Evolutionary conservation across 1,139 yeast species (phyloP), one percentile per base, ranked within the genome.

Genomic region (Hyphopichia burtonii): DNA sequence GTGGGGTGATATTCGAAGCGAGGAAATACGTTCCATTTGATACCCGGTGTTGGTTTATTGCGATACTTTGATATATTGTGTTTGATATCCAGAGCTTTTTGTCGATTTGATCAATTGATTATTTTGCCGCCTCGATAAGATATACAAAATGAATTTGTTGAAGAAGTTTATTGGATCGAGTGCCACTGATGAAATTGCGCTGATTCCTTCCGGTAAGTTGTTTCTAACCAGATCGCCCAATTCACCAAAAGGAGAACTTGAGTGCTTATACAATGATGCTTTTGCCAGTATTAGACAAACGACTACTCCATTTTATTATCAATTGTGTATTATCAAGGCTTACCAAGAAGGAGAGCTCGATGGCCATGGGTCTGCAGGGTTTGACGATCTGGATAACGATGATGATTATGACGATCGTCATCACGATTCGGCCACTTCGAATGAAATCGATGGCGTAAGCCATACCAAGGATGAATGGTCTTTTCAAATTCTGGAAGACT

Each of bases 231-330:
- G 98, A 39, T 74, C 86, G 4, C 87, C 88, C 8, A 75, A 74
- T 14, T 86, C 96, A 7, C 96, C 96, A 12, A 88, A 88, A 59
- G 93, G 96, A 3, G 90, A 83, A 23, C 71, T 83, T 35, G 97
- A 93, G 61, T 90, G 96, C 59, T 73, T 93, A 34, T 84, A 79
- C 40, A 85, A 81, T 48, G 96, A 89, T 53, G 93, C 96, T 1
- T 81, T 80, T 41, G 82, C 91, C 15, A 69, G 82, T 2, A 81
- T 93, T 40, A 74, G 90, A 37, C 79, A 78, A 46, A 85, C 94
- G 1, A 73, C 86, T 2, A 74, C 81, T 4, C 82, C 83, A 10
- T 85, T 66, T 56, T 76, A 78, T 52, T 86, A 83, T 58, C 93
- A 87, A 53, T 66, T 93, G 39, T 83, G 84, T 16, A 78, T 91